These are phyloP conservation scores for Pholiota microspora DNA, from an alignment of 768 basidiomycete genomes.

Conservation along the genomic window DNA sequence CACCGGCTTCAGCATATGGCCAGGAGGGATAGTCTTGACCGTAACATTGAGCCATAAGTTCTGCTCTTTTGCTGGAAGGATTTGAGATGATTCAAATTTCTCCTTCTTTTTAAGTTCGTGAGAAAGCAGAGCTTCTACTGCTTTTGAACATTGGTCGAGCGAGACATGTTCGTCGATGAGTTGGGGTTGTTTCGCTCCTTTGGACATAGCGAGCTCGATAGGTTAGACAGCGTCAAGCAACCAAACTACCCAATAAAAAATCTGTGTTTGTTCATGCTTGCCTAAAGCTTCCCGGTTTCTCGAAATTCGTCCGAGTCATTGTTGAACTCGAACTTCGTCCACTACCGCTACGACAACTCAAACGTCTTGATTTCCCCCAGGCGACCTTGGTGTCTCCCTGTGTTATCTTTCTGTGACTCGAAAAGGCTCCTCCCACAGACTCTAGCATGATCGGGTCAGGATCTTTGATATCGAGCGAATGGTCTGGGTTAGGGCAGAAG, in stretches of 20 bases:
- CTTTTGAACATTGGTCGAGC: constrained; percentile 67
- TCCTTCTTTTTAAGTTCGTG: constrained; percentile 66
- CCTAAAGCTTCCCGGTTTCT: neutral
- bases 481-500: too few relatives aligned
- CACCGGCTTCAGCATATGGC: constrained; percentile 74
- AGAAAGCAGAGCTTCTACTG: constrained; percentile 73
- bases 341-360: too few relatives aligned
- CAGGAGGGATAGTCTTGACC: constrained; percentile 77
- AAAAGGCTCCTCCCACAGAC: too few relatives aligned
- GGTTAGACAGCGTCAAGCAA: constrained; percentile 6
- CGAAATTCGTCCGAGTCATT: neutral
- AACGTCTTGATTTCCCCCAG: too few relatives aligned
- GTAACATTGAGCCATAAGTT: constrained; percentile 87
- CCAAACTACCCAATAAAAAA: constrained; percentile 11
- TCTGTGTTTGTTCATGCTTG: constrained; percentile 20
- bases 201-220: constrained; percentile 34
- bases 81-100: constrained; percentile 69
- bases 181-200: constrained; percentile 20
- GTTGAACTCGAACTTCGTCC: too few relatives aligned
- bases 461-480: too few relatives aligned
- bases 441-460: too few relatives aligned
- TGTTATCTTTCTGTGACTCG: too few relatives aligned
- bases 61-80: constrained; percentile 77
- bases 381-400: too few relatives aligned
- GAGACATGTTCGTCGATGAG: constrained; percentile 75